Conservation (phyloP, 495 filamentous ascomycete species). For the Coniosporium apollinis region DNA sequence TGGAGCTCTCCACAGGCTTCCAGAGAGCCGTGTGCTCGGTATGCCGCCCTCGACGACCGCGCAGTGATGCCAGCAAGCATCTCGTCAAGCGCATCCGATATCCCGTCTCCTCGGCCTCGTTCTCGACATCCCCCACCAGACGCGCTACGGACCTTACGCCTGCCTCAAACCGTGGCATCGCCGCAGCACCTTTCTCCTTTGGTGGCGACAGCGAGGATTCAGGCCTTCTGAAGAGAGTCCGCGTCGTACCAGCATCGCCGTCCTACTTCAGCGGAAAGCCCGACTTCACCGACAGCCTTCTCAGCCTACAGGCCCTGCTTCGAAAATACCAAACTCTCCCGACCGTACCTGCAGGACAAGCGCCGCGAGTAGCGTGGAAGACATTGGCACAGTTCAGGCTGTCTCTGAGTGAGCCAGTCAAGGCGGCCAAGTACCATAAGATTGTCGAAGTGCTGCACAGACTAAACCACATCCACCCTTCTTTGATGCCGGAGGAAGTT, state of each 20-base stretch:
- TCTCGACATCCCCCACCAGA: no score
- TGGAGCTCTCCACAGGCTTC: no score
- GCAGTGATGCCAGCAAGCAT: no score
- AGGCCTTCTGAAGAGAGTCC: conserved; percentile 31
- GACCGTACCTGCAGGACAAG: conserved; percentile 39
- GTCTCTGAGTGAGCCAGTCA: conserved; percentile 57
- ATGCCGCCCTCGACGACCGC: no score
- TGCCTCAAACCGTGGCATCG: no score
- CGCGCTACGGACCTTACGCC: no score
- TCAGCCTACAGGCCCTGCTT: conserved; percentile 52
- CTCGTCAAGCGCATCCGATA: no score
- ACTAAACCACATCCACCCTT: conserved; percentile 72
- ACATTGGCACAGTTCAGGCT: conserved; percentile 58
- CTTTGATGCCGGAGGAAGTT: conserved; percentile 55
- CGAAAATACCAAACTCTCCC: conserved; percentile 58
- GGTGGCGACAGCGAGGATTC: no score
- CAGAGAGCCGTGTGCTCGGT: no score
- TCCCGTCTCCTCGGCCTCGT: no score
- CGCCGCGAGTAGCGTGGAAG: conserved; percentile 71
- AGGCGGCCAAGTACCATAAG: conserved; percentile 59
- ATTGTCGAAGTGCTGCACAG: conserved; percentile 59
- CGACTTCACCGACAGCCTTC: conserved; percentile 68
- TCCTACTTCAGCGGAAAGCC: conserved; percentile 87
- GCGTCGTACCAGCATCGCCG: conserved; percentile 66
- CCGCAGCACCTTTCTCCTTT: no score